Conservation (phyloP, 1,284 basidiomycete species). For the Peniophora sp. region DNA sequence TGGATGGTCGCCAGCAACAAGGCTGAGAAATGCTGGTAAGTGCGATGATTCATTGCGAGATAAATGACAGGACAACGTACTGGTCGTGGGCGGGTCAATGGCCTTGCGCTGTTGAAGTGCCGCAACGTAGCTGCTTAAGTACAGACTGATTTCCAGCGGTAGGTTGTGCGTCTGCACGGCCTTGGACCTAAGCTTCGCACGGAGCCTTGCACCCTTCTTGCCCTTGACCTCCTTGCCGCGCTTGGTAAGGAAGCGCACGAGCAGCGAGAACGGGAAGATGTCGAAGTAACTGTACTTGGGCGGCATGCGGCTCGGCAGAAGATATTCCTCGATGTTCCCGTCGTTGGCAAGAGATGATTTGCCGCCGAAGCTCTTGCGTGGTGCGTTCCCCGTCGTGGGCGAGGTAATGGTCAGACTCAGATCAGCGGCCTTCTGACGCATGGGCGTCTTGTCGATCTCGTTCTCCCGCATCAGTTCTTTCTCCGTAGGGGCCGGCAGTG, state of each 20-base stretch:
- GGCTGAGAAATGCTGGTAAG: slow-evolving; percentile 29
- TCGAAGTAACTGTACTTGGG: slow-evolving; percentile 60
- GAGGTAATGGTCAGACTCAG: no score
- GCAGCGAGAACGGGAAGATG: slow-evolving; percentile 61
- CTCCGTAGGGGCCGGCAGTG: slow-evolving; percentile 3
- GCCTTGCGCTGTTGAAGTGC: slow-evolving; percentile 52
- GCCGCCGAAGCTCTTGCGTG: slow-evolving; percentile 6
- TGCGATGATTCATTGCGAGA: background rate
- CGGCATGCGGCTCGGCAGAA: slow-evolving; percentile 52
- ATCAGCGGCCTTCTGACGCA: no score
- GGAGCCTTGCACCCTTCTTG: slow-evolving; percentile 45
- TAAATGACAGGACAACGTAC: slow-evolving; percentile 26
- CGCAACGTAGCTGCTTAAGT: slow-evolving; percentile 65
- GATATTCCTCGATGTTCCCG: slow-evolving; percentile 35
- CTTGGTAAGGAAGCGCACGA: slow-evolving; percentile 39
- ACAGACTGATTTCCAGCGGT: slow-evolving; percentile 67
- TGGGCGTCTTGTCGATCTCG: slow-evolving; percentile 6
- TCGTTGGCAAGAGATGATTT: slow-evolving; percentile 10
- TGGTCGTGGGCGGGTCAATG: slow-evolving; percentile 59
- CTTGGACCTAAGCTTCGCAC: slow-evolving; percentile 38
- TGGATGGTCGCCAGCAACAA: slow-evolving; percentile 40
- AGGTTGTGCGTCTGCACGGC: slow-evolving; percentile 51
- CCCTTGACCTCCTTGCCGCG: slow-evolving; percentile 44
- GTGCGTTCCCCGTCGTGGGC: background rate
- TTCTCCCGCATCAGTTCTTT: slow-evolving; percentile 7